phyloP scores from a whole-genome alignment of 164 flowering plant genomes.

The Aristolochia contorta region DNA sequence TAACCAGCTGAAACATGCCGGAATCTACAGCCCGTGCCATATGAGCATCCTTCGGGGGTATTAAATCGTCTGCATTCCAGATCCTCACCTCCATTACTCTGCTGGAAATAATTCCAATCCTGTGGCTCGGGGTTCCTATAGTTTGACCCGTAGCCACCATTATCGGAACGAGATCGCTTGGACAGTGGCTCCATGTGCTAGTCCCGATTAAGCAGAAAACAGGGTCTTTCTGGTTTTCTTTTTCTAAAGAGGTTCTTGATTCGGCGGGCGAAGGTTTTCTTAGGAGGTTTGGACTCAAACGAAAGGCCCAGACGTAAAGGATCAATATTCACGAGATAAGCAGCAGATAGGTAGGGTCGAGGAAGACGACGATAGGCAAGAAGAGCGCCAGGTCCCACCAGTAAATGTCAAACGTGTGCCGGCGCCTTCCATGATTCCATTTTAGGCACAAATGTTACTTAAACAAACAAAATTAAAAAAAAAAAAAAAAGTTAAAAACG shows the following conservation, averaged over 20 bases:
- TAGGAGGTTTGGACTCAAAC: background rate
- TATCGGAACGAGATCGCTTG: slow-evolving; percentile 12
- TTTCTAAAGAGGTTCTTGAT: background rate
- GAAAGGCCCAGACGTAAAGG: background rate
- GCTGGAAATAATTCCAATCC: slow-evolving; percentile 5
- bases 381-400: no score
- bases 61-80: slow-evolving; percentile 17
- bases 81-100: slow-evolving; percentile 10
- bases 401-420: no score
- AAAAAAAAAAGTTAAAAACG: no score
- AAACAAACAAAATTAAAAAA: no score
- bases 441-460: no score
- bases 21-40: slow-evolving; percentile 12
- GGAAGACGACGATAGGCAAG: no score
- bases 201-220: background rate
- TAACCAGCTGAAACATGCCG: slow-evolving; percentile 16
- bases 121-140: slow-evolving; percentile 5
- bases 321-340: no score
- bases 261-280: background rate
- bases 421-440: no score
- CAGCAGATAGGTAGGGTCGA: no score
- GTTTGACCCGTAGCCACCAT: slow-evolving; percentile 7
- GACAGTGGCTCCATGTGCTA: slow-evolving; percentile 9
- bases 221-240: background rate
- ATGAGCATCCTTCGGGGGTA: slow-evolving; percentile 16